Evolutionary conservation across 1,284 basidiomycete species (phyloP).

Genomic region (Neotropicomus parvogracilis): DNA sequence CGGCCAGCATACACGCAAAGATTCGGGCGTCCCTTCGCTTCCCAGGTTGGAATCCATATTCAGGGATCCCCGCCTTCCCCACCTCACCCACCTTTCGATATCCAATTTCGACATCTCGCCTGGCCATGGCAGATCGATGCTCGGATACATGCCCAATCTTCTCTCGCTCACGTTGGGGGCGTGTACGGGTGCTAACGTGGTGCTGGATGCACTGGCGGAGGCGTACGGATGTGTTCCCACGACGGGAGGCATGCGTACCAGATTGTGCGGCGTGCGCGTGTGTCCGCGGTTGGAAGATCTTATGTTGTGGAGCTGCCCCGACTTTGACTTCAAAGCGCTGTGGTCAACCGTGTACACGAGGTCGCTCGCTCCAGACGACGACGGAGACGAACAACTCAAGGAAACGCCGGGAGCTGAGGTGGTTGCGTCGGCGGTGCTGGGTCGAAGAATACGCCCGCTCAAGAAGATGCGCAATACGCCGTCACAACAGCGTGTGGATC

Average conservation of each 20-base stretch:
- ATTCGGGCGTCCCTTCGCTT: constrained; percentile 20
- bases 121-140: constrained; percentile 31
- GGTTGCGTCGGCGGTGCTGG: constrained; percentile 32
- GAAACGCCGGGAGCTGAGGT: constrained; percentile 20
- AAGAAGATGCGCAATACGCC: constrained; percentile 26
- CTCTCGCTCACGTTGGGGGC: constrained; percentile 35
- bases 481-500: constrained; percentile 12
- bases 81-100: constrained; percentile 36
- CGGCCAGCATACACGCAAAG: constrained; percentile 26
- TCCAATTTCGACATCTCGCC: constrained; percentile 33
- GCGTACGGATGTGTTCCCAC: constrained; percentile 24
- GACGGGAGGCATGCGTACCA: constrained; percentile 9
- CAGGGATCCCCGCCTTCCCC: constrained; percentile 40
- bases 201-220: constrained; percentile 31
- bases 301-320: constrained; percentile 47
- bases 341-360: constrained; percentile 37
- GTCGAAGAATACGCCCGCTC: constrained; percentile 32
- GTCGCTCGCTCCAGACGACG: constrained; percentile 28
- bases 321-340: constrained; percentile 38
- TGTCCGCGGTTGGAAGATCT: constrained; percentile 50
- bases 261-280: constrained; percentile 33
- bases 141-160: constrained; percentile 40
- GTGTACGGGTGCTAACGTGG: constrained; percentile 28
- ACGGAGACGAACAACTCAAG: constrained; percentile 13
- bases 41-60: constrained; percentile 40